phyloP scores from a whole-genome alignment of 768 basidiomycete species.

The Phaeotremella fagi region DNA sequence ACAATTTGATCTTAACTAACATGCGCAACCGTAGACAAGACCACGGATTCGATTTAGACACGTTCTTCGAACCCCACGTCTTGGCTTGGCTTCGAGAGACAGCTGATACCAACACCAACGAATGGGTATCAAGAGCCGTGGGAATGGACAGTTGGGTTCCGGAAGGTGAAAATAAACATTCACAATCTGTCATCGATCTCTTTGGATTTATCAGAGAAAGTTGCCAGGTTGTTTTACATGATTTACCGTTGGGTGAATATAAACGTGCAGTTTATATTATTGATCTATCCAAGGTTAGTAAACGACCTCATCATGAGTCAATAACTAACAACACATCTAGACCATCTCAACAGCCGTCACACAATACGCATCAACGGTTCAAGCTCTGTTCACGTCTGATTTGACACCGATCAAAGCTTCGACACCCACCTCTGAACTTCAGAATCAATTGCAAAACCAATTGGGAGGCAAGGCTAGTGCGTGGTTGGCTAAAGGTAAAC shows the following conservation, averaged over 20 bases:
- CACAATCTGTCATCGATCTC: constrained; percentile 46
- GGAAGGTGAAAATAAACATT: constrained; percentile 39
- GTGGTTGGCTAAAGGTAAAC: constrained; percentile 48
- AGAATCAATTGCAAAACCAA: constrained; percentile 23
- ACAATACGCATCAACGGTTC: constrained; percentile 44
- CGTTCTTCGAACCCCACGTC: constrained; percentile 48
- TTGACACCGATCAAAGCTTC: constrained; percentile 24
- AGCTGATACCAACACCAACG: constrained; percentile 38
- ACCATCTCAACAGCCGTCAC: constrained; percentile 33
- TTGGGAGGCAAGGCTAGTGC: constrained; percentile 41
- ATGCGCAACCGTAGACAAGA: constrained; percentile 24
- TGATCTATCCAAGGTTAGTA: constrained; percentile 44
- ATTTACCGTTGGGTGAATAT: constrained; percentile 44
- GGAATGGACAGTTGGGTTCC: constrained; percentile 47
- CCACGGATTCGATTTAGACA: constrained; percentile 43
- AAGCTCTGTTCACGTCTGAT: constrained; percentile 42
- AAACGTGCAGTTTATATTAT: constrained; percentile 45
- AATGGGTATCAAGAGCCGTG: constrained; percentile 46
- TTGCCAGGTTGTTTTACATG: constrained; percentile 33
- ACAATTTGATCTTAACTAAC: background rate
- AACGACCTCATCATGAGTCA: background rate
- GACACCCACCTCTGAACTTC: constrained; percentile 21
- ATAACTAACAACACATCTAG: background rate
- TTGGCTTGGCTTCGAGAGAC: constrained; percentile 43
- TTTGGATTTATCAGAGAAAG: constrained; percentile 44